phyloP scores from a whole-genome alignment of 2,329 filamentous ascomycete genomes.

The Sclerotinia glacialis region DNA sequence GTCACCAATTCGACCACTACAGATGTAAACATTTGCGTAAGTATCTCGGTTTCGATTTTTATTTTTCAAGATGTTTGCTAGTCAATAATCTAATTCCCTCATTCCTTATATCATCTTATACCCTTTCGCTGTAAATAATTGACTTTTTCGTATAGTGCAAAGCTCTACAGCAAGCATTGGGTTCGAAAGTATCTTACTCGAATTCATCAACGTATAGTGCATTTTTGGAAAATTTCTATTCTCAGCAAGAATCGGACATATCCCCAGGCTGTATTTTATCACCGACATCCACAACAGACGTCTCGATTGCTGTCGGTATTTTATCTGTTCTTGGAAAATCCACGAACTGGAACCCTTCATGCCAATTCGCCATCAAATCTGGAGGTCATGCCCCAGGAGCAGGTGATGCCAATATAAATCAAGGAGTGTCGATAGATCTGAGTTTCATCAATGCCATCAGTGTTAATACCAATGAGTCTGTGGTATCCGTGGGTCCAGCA shows the following conservation, averaged over 20 bases:
- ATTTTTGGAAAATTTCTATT: constrained; percentile 3
- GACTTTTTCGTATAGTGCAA: not conserved
- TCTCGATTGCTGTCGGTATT: not conserved
- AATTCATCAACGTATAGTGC: not conserved
- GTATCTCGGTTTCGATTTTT: not conserved
- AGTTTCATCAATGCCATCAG: not conserved
- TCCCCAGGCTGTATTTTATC: not conserved
- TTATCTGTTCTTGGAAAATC: not conserved
- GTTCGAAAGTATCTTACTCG: not conserved
- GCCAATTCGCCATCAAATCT: constrained; percentile 7
- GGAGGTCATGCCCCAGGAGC: not conserved
- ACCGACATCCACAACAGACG: not conserved
- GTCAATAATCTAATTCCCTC: no score
- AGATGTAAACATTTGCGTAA: constrained; percentile 2
- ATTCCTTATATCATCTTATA: not conserved
- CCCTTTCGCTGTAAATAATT: not conserved
- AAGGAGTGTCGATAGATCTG: constrained; percentile 15
- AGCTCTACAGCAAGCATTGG: not conserved
- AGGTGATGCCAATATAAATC: not conserved
- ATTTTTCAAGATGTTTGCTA: no score
- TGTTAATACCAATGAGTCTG: not conserved
- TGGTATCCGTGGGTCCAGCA: not conserved
- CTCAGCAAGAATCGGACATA: not conserved
- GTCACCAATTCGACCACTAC: not conserved
- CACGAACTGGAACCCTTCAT: not conserved